Conservation (phyloP, 176 grass and related monocot genomes). For the Ampelocalamus luodianensis region DNA sequence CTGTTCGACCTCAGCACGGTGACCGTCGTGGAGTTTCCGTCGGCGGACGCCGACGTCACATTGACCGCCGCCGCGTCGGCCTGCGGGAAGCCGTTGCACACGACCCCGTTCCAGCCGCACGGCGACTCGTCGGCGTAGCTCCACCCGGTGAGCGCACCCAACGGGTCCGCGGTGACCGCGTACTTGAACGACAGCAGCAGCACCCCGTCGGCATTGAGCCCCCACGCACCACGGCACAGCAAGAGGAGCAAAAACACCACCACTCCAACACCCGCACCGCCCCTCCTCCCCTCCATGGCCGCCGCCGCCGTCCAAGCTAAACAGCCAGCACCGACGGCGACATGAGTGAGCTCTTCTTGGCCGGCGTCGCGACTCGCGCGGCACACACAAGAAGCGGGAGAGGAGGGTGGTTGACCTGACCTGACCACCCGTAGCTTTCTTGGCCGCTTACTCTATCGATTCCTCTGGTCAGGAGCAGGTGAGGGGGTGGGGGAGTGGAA, state of each 20-base stretch:
- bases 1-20: background rate
- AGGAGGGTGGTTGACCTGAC: constrained; percentile 27
- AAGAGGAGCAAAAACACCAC: background rate
- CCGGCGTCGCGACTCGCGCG: background rate
- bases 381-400: background rate
- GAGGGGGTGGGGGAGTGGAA: constrained; percentile 6
- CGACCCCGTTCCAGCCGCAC: constrained; percentile 86
- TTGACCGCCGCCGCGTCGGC: background rate
- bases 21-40: background rate
- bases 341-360: constrained; percentile 10
- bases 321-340: background rate
- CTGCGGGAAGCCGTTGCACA: constrained; percentile 75
- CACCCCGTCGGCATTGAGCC: constrained; percentile 66
- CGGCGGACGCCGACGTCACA: constrained; percentile 19
- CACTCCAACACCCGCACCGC: background rate
- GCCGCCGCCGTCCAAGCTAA: background rate
- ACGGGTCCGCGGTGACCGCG: constrained; percentile 70
- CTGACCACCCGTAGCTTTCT: background rate
- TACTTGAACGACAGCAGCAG: constrained; percentile 83
- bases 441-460: background rate
- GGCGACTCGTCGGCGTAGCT: constrained; percentile 54
- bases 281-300: constrained; percentile 15
- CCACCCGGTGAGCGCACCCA: constrained; percentile 67
- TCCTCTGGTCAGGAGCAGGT: background rate
- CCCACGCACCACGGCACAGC: constrained; percentile 6